phyloP scores from a whole-genome alignment of 345 rosid species.

The Rhodomyrtus tomentosa region DNA sequence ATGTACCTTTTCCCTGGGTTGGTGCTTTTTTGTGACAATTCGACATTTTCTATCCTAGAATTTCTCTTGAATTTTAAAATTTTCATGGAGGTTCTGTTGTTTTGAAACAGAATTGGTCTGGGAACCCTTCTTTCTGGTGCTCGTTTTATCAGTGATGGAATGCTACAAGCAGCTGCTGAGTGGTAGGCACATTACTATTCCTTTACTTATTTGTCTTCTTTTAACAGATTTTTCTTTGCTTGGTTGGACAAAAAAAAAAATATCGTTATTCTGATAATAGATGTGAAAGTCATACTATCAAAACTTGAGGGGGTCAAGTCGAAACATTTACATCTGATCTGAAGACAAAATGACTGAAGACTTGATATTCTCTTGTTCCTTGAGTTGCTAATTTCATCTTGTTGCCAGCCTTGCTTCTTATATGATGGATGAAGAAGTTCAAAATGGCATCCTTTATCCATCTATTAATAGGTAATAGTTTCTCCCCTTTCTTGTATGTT shows the following conservation, averaged over 20 bases:
- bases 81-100: background rate
- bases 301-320: background rate
- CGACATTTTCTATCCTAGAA: background rate
- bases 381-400: background rate
- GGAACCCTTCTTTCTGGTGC: conserved; percentile 88
- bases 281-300: background rate
- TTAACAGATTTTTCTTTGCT: background rate
- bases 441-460: conserved; percentile 74
- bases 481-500: background rate
- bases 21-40: conserved; percentile 6
- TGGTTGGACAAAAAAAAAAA: background rate
- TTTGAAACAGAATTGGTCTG: conserved; percentile 63
- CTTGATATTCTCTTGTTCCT: background rate
- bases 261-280: background rate
- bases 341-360: background rate
- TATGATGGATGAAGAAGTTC: conserved; percentile 79
- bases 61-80: background rate
- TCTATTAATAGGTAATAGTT: conserved; percentile 59
- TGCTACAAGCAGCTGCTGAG: conserved; percentile 90
- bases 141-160: conserved; percentile 64
- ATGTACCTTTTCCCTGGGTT: conserved; percentile 99
- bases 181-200: conserved; percentile 32
- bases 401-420: conserved; percentile 86
- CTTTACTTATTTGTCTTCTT: background rate
- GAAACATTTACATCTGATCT: background rate